A percentile compares a stretch with the other conserved stretches of the same genome.
Evolutionary conservation across 371 early-diverging fungal genomes (phyloP).

Genomic region (Catenaria anguillulae): DNA sequence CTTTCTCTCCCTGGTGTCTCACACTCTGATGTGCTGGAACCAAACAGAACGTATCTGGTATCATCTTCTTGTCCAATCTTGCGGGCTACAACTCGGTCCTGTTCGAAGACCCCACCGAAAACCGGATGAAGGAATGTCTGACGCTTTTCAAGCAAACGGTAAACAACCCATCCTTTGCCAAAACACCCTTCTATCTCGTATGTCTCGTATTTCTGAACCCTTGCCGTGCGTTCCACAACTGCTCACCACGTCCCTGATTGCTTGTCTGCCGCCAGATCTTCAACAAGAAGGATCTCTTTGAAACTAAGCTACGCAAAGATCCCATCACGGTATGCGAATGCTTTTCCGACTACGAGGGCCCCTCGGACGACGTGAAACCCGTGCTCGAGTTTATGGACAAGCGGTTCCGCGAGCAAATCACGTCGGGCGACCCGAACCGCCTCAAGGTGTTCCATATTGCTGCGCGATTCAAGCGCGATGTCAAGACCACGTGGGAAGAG

Average conservation of each 20-base stretch:
- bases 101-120: conserved; percentile 14
- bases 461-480: conserved; percentile 13
- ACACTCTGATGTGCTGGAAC: too few species aligned
- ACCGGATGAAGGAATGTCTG: conserved; percentile 9
- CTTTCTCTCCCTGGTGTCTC: too few species aligned
- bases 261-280: too few species aligned
- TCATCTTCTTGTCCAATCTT: conserved; percentile 12
- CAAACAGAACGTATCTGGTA: conserved; percentile 5
- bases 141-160: conserved; percentile 9
- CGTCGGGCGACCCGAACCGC: conserved; percentile 8
- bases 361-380: neutral
- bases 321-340: conserved; percentile 10
- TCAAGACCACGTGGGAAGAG: conserved; percentile 13
- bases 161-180: conserved; percentile 6
- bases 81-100: conserved; percentile 12
- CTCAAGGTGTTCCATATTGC: conserved; percentile 13
- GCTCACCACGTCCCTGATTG: too few species aligned
- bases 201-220: too few species aligned
- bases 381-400: conserved; percentile 4
- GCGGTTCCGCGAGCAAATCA: neutral
- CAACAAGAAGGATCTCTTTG: conserved; percentile 15
- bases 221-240: too few species aligned
- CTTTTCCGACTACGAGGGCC: conserved; percentile 10
- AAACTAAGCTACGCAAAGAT: conserved; percentile 8
- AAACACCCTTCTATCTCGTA: conserved; percentile 5